phyloP scores from a whole-genome alignment of 2,329 filamentous ascomycete species.

The Chlorencoelia australis region DNA sequence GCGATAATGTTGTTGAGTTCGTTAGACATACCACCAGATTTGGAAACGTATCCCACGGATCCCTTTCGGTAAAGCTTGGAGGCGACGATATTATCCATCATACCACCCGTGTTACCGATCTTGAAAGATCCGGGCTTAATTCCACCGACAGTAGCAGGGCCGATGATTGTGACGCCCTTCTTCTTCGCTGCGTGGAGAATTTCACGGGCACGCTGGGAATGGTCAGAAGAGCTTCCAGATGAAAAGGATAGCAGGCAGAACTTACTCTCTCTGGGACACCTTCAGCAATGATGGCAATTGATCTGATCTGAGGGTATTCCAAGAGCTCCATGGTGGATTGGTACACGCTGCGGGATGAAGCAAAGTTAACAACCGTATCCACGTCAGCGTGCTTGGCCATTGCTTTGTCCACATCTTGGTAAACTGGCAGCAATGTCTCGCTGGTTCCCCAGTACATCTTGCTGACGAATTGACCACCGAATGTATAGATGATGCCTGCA shows the following conservation, averaged over 20 bases:
- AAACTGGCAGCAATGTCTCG: constrained; percentile 96
- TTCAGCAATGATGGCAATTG: constrained; percentile 98
- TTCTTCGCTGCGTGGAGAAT: constrained; percentile 93
- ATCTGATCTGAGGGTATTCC: constrained; percentile 93
- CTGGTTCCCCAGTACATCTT: constrained; percentile 99
- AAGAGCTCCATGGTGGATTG: constrained; percentile 97
- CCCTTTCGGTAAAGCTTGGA: constrained; percentile 99
- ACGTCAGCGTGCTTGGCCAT: constrained; percentile 95
- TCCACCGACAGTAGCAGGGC: constrained; percentile 94
- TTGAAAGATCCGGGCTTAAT: constrained; percentile 99
- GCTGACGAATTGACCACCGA: constrained; percentile 99
- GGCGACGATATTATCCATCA: constrained; percentile 99
- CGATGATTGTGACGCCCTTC: constrained; percentile 99
- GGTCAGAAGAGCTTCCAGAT: constrained; percentile 21
- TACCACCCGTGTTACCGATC: constrained; percentile 99
- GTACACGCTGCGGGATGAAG: constrained; percentile 97
- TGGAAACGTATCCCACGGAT: constrained; percentile 98
- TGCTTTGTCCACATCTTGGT: constrained; percentile 88
- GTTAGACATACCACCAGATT: constrained; percentile 99
- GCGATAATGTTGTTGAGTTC: constrained; percentile 99
- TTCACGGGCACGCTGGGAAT: constrained; percentile 76
- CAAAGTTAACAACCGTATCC: constrained; percentile 98
- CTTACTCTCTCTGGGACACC: constrained; percentile 95
- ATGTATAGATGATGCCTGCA: constrained; percentile 99
- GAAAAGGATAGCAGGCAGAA: constrained; percentile 16